Conservation (phyloP, 179 eudicot species). For the Vitellaria paradoxa region DNA sequence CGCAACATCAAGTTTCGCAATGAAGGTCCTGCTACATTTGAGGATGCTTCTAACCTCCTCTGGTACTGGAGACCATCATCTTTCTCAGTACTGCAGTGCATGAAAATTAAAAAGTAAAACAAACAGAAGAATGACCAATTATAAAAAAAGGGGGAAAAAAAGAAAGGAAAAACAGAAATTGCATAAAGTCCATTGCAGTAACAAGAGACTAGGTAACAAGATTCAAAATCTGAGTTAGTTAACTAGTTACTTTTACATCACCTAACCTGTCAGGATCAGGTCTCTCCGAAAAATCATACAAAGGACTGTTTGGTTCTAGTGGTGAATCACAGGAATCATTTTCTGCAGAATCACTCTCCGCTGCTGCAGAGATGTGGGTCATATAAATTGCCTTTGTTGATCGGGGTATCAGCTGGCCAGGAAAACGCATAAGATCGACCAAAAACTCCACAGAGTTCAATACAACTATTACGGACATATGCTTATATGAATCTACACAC, state of each 20-base stretch:
- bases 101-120: not conserved
- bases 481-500: conserved; percentile 79
- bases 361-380: conserved; percentile 90
- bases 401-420: conserved; percentile 88
- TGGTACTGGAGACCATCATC: conserved; percentile 60
- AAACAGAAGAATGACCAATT: not conserved
- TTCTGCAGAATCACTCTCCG: conserved; percentile 99
- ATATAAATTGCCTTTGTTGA: conserved; percentile 83
- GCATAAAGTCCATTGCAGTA: not conserved
- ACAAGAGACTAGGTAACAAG: not conserved
- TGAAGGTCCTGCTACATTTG: conserved; percentile 64
- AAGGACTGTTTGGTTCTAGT: conserved; percentile 94
- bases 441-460: conserved; percentile 83
- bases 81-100: conserved; percentile 67
- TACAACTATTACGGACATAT: conserved; percentile 90
- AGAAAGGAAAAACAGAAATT: not conserved
- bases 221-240: too few relatives aligned
- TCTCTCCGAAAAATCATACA: conserved; percentile 72
- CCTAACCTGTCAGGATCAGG: conserved; percentile 74
- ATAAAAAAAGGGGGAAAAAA: not conserved
- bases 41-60: not conserved
- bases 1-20: conserved; percentile 70
- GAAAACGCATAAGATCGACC: conserved; percentile 94
- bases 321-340: conserved; percentile 99
- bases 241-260: too few relatives aligned